Base-by-base conservation (phyloP, 805 yeast species). In the Wickerhamomyces queroliae region DNA sequence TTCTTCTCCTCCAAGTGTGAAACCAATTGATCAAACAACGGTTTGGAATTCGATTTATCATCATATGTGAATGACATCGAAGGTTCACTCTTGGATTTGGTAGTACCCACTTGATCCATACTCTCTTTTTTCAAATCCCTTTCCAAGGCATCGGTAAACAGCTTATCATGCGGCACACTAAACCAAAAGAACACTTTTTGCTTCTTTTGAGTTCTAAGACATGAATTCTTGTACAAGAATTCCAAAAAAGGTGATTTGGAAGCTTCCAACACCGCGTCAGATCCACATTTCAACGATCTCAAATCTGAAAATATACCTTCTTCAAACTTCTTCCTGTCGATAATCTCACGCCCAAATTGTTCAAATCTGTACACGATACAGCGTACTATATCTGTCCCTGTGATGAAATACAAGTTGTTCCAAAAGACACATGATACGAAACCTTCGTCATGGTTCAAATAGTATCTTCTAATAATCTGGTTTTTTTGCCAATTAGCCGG, bases 171-270 rank as follows among this genome's bases (percentile, higher is more conserved):
- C 19, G 93, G 93, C 9, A 93, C 97, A 55, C 90, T 83, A 59
- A 85, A 89, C 98, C 98, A 93, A 61, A 83, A 88, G 58, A 91
- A 91, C 32, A 91, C 97, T 56, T 93, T 91, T 59, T 91, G 99
- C 55, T 93, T 91, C 72, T 91, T 91, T 54, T 91, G 97, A 0
- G 99, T 91, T 51, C 96, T 73, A 20, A 91, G 69, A 57, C 98
- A 91, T 47, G 81, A 79, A 58, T 91, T 86, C 55, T 82, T 84
- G 63, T 84, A 88, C 21, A 91, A 66, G 53, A 91, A 89, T 46
- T 83, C 84, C 43, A 91, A 68, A 57, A 91, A 89, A 26, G 79
- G 80, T 0, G 95, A 86, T 56, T 85, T 79, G 13, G 98, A 96
- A 35, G 76, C 78, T 58, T 91, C 98, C 42, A 91, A 66, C 5